Base-by-base conservation (phyloP, 441 rosid species). In the Brassica balearica region DNA sequence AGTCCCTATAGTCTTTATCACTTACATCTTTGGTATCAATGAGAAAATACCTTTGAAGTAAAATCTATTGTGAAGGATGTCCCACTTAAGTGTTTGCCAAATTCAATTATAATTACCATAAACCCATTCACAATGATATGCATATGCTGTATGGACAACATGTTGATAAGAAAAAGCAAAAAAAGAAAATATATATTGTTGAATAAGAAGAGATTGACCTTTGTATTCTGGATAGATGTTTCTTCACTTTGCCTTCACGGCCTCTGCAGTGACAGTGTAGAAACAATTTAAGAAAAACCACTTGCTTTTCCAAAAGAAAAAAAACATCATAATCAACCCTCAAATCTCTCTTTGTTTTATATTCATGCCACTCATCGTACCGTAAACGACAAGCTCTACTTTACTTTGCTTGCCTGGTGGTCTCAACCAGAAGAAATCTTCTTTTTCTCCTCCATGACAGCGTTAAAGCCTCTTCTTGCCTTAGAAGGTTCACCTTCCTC, bases 151-250 rank as follows among this genome's bases (percentile, higher is more conserved):
- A 8, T 60, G 14, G 15, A 5, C 4, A 12, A 11, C 53, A 46
- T 11, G 53, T 11, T 46, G 53, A 46, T 23, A 61, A 61, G 36
- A 61, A 25, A 34, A 34, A 34, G 38, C 38, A 34, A 34, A 34
- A 34, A 34, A 34, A 32, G 4, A 27, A 27, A 32, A 34, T 4
- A 32, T 4, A 32, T 5, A 32, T 46, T 46, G 55, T 46, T 46
- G 15, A 46, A 25, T 46, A 17, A 56, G 61, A 29, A 4, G 14
- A 22, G 10, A 22, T 14, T 19, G 36, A 93, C 97, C 98, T 34
- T 90, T 89, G 83, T 92, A 93, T 93, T 91, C 86, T 94, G 71
- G 98, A 93, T 60, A 93, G 82, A 86, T 92, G 97, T 78, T 96
- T 96, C 85, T 90, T 93, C 32, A 96, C 84, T 92, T 96, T 94